These are phyloP conservation scores for Entomortierella beljakovae DNA, from an alignment of 192 early-diverging fungal species.

Conservation along the genomic window DNA sequence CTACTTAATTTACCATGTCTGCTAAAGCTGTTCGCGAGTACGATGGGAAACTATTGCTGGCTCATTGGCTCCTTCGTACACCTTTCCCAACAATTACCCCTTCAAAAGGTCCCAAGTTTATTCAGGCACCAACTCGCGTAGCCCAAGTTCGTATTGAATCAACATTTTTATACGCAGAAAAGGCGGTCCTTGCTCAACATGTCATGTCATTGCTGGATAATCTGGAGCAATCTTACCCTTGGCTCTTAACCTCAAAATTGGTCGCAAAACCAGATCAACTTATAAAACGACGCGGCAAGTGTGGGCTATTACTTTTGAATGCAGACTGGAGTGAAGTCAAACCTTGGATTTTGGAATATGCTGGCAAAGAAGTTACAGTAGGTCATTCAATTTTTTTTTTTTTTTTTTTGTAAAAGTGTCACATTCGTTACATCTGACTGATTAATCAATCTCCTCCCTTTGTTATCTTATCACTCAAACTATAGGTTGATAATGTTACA, in stretches of 20 bases:
- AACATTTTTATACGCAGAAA: constrained; percentile 64
- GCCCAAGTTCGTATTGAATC: constrained; percentile 84
- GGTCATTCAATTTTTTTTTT: not conserved
- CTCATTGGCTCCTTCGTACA: constrained; percentile 85
- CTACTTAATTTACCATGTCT: constrained; percentile 66
- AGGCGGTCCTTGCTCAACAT: constrained; percentile 71
- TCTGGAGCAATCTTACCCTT: constrained; percentile 85
- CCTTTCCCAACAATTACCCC: constrained; percentile 65
- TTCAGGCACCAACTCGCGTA: constrained; percentile 77
- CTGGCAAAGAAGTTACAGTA: constrained; percentile 88
- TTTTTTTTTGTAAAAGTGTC: no score
- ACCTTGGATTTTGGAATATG: constrained; percentile 91
- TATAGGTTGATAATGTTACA: constrained; percentile 81
- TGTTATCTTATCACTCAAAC: not conserved
- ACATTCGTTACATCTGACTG: no score
- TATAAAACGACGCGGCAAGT: constrained; percentile 98
- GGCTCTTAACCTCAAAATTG: constrained; percentile 84
- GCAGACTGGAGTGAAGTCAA: constrained; percentile 89
- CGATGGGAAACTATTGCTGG: constrained; percentile 97
- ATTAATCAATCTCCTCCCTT: no score
- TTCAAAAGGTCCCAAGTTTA: constrained; percentile 69
- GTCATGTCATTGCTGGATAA: constrained; percentile 66
- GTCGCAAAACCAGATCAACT: constrained; percentile 99
- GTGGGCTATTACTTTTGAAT: constrained; percentile 92
- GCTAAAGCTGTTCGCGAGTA: constrained; percentile 97